phyloP scores from a whole-genome alignment of 2,329 filamentous ascomycete species.

The Colletotrichum sp. region DNA sequence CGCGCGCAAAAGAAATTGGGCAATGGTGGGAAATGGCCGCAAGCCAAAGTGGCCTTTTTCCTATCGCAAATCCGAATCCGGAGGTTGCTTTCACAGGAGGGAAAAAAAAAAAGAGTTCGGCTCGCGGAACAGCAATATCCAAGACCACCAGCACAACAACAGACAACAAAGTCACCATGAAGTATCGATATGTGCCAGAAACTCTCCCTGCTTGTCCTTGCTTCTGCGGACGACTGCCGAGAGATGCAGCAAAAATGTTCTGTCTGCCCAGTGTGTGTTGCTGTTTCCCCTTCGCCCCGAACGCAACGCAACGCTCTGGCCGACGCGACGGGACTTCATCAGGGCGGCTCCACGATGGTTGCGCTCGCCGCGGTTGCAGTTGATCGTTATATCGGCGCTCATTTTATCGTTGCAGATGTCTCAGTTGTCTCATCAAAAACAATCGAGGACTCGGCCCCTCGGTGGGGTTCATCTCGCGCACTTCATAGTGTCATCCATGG shows the following conservation, averaged over 20 bases:
- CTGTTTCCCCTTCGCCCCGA: not conserved
- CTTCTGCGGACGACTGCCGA: not conserved
- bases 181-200: not conserved
- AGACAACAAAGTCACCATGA: not conserved
- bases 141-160: not conserved
- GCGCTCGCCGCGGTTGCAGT: not conserved
- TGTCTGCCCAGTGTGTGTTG: not conserved
- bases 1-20: not conserved
- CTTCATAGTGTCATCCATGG: not conserved
- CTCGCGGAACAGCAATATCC: not conserved
- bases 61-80: not conserved
- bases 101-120: not conserved
- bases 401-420: constrained; percentile 7
- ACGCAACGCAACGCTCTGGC: not conserved
- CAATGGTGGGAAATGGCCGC: not conserved
- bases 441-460: constrained; percentile 2
- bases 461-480: constrained; percentile 13
- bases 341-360: not conserved
- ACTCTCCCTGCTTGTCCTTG: not conserved
- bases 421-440: constrained; percentile 7
- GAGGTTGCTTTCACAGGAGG: not conserved
- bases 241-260: not conserved
- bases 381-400: not conserved
- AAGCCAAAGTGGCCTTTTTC: not conserved
- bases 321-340: not conserved